phyloP scores from a whole-genome alignment of 495 filamentous ascomycete species.

The Penicilliopsis zonata region DNA sequence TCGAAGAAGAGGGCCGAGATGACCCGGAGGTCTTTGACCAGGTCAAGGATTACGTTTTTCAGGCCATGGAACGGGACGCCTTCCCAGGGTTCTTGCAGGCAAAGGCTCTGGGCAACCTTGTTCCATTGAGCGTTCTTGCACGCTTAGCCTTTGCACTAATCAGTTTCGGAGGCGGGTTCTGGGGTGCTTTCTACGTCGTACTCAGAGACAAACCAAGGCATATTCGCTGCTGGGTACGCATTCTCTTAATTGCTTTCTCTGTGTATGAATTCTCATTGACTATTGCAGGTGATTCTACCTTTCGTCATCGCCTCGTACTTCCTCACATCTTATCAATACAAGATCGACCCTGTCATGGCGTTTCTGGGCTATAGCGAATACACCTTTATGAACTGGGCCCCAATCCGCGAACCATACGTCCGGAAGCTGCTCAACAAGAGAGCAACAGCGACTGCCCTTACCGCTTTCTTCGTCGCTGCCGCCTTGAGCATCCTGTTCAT shows the following conservation, averaged over 20 bases:
- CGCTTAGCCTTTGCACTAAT: conserved; percentile 78
- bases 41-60: conserved; percentile 98
- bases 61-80: conserved; percentile 97
- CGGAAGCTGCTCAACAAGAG: conserved; percentile 71
- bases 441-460: conserved; percentile 58
- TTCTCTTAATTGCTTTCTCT: conserved; percentile 1
- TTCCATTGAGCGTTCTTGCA: conserved; percentile 74
- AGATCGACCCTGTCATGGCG: conserved; percentile 81
- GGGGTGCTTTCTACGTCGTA: conserved; percentile 85
- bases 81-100: conserved; percentile 92
- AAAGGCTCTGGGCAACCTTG: conserved; percentile 89
- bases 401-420: conserved; percentile 80
- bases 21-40: conserved; percentile 95
- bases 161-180: conserved; percentile 81
- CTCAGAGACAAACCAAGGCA: conserved; percentile 67
- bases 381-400: conserved; percentile 79
- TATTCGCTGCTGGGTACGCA: conserved; percentile 72
- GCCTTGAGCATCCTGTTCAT: conserved; percentile 75
- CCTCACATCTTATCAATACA: conserved; percentile 85
- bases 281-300: conserved; percentile 69
- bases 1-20: conserved; percentile 82
- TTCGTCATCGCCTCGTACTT: conserved; percentile 84
- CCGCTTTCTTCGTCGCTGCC: conserved; percentile 63
- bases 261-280: background rate
- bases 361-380: conserved; percentile 88